phyloP scores from a whole-genome alignment of 805 yeast species.

The Tetrapisispora pingtungensis region DNA sequence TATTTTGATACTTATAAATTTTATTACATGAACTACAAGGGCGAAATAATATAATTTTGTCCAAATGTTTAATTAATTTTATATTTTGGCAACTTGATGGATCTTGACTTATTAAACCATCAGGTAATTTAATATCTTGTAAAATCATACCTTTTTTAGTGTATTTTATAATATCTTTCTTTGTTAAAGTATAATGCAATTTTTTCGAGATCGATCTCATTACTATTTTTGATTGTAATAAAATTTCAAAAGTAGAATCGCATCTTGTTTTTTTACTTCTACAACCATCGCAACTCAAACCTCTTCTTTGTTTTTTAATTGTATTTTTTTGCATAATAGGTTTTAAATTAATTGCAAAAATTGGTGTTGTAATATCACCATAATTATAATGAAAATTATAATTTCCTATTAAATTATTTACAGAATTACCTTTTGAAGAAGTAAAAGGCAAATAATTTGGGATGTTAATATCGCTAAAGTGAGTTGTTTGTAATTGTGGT shows the following conservation, averaged over 20 bases:
- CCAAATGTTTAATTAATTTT: conserved; percentile 19
- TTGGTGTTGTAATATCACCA: background rate
- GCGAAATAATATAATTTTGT: conserved; percentile 37
- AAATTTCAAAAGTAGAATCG: conserved; percentile 48
- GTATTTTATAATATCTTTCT: conserved; percentile 8
- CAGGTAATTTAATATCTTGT: background rate
- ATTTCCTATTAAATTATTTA: too few species aligned
- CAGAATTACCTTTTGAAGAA: too few species aligned
- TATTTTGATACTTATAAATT: conserved; percentile 5
- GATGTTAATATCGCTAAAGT: too few species aligned
- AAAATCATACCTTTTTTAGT: background rate
- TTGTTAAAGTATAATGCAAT: conserved; percentile 14
- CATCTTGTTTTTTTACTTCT: conserved; percentile 62
- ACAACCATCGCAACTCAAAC: conserved; percentile 69
- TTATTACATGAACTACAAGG: conserved; percentile 47
- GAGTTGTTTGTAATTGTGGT: background rate
- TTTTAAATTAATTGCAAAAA: background rate
- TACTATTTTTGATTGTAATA: conserved; percentile 24
- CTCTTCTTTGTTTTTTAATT: conserved; percentile 47
- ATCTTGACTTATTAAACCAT: background rate
- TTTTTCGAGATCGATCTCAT: conserved; percentile 11
- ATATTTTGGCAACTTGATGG: background rate
- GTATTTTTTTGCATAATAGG: too few species aligned
- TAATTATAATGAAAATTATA: too few species aligned
- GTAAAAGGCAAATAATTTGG: too few species aligned